Evolutionary conservation across 495 filamentous ascomycete species (phyloP), one percentile per base, ranked within the genome.

Genomic region (Xylaria bambusicola): DNA sequence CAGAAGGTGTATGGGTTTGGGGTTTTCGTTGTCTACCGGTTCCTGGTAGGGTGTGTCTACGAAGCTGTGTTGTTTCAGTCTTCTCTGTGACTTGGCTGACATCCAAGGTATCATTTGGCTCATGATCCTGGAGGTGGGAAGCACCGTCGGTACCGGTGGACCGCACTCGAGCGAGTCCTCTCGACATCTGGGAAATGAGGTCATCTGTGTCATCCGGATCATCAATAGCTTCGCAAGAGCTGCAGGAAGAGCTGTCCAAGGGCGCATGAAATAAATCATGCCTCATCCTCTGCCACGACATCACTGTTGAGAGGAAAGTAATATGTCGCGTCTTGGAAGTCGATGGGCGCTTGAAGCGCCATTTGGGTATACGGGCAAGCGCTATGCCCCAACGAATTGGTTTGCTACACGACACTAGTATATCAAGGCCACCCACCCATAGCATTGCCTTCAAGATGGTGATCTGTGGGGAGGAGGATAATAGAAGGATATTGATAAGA

Each of bases 331-430:
- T 74, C 38, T 63, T 52, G 2, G 66, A 57, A 55, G 56, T 27
- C 15, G 66, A 17, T 41, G 59, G 71, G 18, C 86, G 84, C 60
- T 86, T 83, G 62, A 98, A 93, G 33, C 92, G 88, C 91, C 93
- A 97, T 60, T 83, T 90, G 2, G 94, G 94, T 35, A 98, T 89
- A 40, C 95, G 79, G 17, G 93, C 92, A 41, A 98, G 75, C 49
- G 87, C 79, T 15, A 97, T 87, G 35, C 88, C 91, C 90, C 90
- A 97, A 69, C 79, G 84, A n/a, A 98, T 84, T 15, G 93, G 81
- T 47, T 87, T 83, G 38, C 81, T 80, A 69, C 90, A 96, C 13
- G 82, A 77, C 18, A 91, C 75, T 48, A 96, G 86, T 17, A 96
- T 64, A 49, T 82, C 81, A 47, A 97, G 70, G 26, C 93, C 92